phyloP scores from a whole-genome alignment of 176 grass and related monocot genomes.

The Guadua angustifolia region DNA sequence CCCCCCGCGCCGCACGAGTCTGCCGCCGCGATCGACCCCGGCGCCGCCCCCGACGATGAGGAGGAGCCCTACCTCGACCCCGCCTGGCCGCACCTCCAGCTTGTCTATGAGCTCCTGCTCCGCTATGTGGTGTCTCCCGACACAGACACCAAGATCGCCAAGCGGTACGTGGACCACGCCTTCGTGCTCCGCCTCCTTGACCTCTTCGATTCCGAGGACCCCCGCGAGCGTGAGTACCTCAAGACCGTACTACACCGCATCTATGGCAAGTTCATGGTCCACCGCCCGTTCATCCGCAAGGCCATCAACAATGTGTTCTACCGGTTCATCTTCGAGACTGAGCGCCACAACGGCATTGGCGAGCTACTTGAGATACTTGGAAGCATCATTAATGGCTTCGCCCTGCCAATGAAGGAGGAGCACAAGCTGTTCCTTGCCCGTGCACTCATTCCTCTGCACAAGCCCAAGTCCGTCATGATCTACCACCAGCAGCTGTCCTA shows the following conservation, averaged over 20 bases:
- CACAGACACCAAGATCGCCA: constrained; percentile 86
- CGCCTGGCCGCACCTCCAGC: constrained; percentile 76
- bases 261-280: constrained; percentile 94
- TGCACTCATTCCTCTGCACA: constrained; percentile 76
- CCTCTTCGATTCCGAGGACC: constrained; percentile 83
- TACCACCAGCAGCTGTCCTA: constrained; percentile 91
- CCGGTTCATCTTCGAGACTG: constrained; percentile 86
- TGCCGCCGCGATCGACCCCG: constrained; percentile 60
- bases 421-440: constrained; percentile 86
- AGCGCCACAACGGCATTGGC: constrained; percentile 76
- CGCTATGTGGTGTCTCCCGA: constrained; percentile 78
- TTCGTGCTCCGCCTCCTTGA: constrained; percentile 80
- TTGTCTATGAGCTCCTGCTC: constrained; percentile 86
- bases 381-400: constrained; percentile 94
- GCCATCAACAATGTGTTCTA: constrained; percentile 92
- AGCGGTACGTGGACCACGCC: constrained; percentile 83
- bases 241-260: constrained; percentile 90
- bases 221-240: constrained; percentile 83
- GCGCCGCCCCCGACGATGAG: constrained; percentile 67
- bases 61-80: constrained; percentile 91
- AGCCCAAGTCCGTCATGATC: constrained; percentile 75
- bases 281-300: constrained; percentile 84
- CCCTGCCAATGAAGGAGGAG: constrained; percentile 91
- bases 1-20: constrained; percentile 67
- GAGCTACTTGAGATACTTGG: constrained; percentile 87